Base-by-base conservation (phyloP, 768 basidiomycete genomes). In the Mycena alexandri region DNA sequence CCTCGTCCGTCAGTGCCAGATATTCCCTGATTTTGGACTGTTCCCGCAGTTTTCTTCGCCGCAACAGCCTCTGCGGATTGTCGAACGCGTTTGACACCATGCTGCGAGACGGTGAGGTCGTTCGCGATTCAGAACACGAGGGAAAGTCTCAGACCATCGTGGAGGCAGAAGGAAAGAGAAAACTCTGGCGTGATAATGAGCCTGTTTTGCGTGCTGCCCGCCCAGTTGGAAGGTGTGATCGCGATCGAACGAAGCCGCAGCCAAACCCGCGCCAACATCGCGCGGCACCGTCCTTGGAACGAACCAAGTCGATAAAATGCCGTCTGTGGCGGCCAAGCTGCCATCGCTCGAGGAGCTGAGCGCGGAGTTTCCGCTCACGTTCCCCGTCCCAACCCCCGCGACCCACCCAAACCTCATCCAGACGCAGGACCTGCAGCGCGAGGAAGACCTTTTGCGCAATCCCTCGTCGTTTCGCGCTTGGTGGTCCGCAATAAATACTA, bases 371-470 rank as follows among this genome's bases (percentile, higher is more conserved):
- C 96, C 97, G 2, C 81, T 99, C 69, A 93, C 96, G 5, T 85
- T 87, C 59, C 97, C 97, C 19, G 80, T 91, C 58, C 97, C 97
- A 16, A 91, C 87, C 2, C 95, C 95, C 8, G 81, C 85, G 48
- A 93, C 91, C 0, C 89, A 96, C 74, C 86, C 93, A 10, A 83
- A 90, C 66, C 85, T 99, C 65, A 84, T 99, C 71, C 82, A 89
- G 9, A 79, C 88, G 44, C 85, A 88, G 58, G 95, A 98, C 78
- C 77, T 98, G 36, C 86, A 91, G 71, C 90, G 95, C 52, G 97
- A 98, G 81, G 97, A 99, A 79, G 96, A 99, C 80, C 87, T 99
- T 9, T 82, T 95, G 42, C 87, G 94, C 68, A 98, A 98, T 78
- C 94, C 95, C 12, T 86, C 87, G 41, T 97, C 95, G 38, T 95